Evolutionary conservation across 345 rosid genomes (phyloP).

Genomic region (Eutrema heterophyllum): DNA sequence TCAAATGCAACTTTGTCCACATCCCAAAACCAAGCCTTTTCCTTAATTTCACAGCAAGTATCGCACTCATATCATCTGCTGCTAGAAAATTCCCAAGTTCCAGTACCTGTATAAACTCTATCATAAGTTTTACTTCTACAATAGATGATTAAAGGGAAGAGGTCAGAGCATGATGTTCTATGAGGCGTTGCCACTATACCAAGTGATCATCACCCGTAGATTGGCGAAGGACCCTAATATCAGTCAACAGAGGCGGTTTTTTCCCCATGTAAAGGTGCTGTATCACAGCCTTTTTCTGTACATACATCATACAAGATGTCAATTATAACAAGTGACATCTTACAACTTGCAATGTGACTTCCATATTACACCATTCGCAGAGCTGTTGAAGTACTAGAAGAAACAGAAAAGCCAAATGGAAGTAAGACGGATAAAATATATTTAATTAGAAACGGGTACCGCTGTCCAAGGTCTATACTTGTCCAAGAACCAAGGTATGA

Average conservation of each 20-base stretch:
- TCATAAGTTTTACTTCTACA: neutral
- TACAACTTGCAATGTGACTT: no score
- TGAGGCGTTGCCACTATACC: constrained; percentile 38
- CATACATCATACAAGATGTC: no score
- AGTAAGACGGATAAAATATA: no score
- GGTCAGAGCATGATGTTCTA: no score
- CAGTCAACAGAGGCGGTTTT: constrained; percentile 75
- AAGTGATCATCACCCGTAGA: constrained; percentile 79
- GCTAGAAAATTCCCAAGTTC: constrained; percentile 91
- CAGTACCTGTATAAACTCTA: constrained; percentile 55
- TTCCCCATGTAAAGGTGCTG: constrained; percentile 85
- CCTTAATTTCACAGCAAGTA: constrained; percentile 81
- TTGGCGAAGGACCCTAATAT: constrained; percentile 68
- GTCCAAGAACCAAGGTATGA: no score
- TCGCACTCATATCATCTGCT: constrained; percentile 94
- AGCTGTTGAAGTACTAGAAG: no score
- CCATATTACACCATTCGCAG: no score
- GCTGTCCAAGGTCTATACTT: no score
- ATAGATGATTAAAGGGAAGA: neutral
- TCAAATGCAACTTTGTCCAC: constrained; percentile 92
- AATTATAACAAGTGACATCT: no score
- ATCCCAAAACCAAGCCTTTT: constrained; percentile 93
- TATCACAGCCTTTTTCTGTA: constrained; percentile 74
- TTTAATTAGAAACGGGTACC: no score
- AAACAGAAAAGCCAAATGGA: no score